Evolutionary conservation across 371 early-diverging fungal genomes (phyloP), one percentile per base, ranked within the genome.

Genomic region (Apophysomyces ossiformis): DNA sequence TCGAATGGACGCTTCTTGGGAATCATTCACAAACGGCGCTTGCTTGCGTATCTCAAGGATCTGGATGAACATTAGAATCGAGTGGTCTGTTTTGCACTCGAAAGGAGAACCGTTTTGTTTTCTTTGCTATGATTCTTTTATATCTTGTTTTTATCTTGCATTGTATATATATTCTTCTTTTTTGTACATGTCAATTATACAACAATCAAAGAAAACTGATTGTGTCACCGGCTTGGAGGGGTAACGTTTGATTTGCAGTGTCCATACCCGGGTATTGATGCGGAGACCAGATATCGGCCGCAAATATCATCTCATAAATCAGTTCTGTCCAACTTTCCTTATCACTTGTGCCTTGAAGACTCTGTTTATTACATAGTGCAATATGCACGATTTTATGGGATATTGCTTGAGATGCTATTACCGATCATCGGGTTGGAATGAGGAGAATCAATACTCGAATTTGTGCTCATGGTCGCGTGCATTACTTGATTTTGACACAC

Each of bases 341-440:
- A n/a, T 56, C 56, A n/a, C 9, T 35, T 61, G n/a, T 32, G 9
- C 46, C 11, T 45, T 61, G n/a, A 15, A 38, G n/a, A 16, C 37
- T 35, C 47, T 37, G 43, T 62, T 37, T 62, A 26, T 35, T 37
- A 21, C 39, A 43, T 11, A 37, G 13, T 66, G 21, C 21, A 77
- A 60, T 26, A 91, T 94, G 88, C 86, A 91, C 64, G 93, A 93
- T 70, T 93, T 88, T 81, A 90, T 95, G 87, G 91, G 91, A 74
- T 91, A 91, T 72, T 90, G 92, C 67, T 78, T 92, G 15, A 85
- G 90, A 66, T 81, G 87, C 68, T 93, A 92, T 72, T 92, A 92
- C 74, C 85, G 84, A n/a, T 76, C 86, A 7, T 86, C 88, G 7
- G 84, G 85, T 15, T 95, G 92, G 92, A 90, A 90, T 69, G 89